Base-by-base conservation (phyloP, 768 basidiomycete species). In the Mycena haematopus region DNA sequence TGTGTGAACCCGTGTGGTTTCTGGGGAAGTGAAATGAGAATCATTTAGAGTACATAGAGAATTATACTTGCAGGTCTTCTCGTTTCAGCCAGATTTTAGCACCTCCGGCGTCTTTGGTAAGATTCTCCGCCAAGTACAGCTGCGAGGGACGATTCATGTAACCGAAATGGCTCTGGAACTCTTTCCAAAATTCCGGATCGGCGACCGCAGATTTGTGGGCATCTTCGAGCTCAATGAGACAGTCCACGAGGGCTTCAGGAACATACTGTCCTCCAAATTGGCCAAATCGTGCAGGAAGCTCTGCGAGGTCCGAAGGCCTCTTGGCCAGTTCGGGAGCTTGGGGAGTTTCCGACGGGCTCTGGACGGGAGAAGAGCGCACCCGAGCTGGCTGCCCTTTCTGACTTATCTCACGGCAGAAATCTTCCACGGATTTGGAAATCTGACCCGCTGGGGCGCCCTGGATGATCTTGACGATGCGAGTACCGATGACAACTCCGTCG, bases 1-100 rank as follows among this genome's bases (percentile, higher is more conserved):
- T 99, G 77, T 99, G 97, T 11, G 96, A 98, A 17, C 97, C 97
- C 0, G 97, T 99, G 73, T 99, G 96, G 74, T 99, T 99, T 62
- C 92, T 93, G 60, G 19, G 42, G 42, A n/a, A 11, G 9, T 50
- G 36, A 52, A 60, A 64, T 68, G 51, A 57, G 38, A 35, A 31
- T 53, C 49, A 25, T 7, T 27, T 27, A 51, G 15, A 40, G 22
- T 42, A 25, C 22, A 40, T 2, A 24, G 25, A 47, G 21, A 22
- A 52, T 22, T 56, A 42, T 24, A 74, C 90, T 65, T 65, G 91
- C 90, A 96, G 72, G 69, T 96, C 95, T 77, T 96, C 96, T 49
- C 95, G 87, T 82, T 99, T 99, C 70, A 99, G 78, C 97, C 97
- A 99, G 68, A 99, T 97, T 60, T 86, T 92, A 13, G 97, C 96